phyloP scores from a whole-genome alignment of 2,329 filamentous ascomycete species.

The Aureobasidium sp. region DNA sequence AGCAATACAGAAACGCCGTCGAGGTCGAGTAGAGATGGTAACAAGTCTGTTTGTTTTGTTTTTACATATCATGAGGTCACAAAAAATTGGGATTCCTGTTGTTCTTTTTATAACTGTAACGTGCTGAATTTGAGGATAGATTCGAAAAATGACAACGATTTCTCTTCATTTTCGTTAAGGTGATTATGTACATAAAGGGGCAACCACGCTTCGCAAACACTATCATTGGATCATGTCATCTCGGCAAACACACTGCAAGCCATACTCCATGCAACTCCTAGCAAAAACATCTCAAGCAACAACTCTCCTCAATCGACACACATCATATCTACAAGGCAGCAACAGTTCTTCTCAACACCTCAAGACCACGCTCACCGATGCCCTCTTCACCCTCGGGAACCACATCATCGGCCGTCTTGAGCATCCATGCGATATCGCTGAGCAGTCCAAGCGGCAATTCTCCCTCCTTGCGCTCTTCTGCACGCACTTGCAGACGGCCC shows the following conservation, averaged over 20 bases:
- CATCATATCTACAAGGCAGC: slow-evolving; percentile 40
- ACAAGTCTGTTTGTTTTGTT: neutral
- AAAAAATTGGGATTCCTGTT: neutral
- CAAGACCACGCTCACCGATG: slow-evolving; percentile 45
- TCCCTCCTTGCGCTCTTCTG: slow-evolving; percentile 59
- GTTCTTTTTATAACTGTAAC: neutral
- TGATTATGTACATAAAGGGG: neutral
- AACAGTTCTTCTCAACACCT: slow-evolving; percentile 52
- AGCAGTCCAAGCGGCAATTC: slow-evolving; percentile 79
- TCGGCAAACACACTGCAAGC: neutral
- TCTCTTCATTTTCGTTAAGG: neutral
- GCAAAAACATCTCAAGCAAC: neutral
- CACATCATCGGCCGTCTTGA: slow-evolving; percentile 48
- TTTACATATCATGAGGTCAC: neutral
- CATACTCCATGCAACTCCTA: neutral
- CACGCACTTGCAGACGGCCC: slow-evolving; percentile 75
- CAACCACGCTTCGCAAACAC: neutral
- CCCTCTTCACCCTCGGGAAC: slow-evolving; percentile 29
- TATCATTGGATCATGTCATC: neutral
- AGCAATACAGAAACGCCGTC: slow-evolving; percentile 23
- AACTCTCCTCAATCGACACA: neutral
- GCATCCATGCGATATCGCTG: slow-evolving; percentile 76
- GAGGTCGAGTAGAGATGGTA: slow-evolving; percentile 22
- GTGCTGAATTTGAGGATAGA: neutral
- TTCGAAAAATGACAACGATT: neutral